Evolutionary conservation across 768 basidiomycete genomes (phyloP).

Genomic region (Lactarius pseudohatsudake): DNA sequence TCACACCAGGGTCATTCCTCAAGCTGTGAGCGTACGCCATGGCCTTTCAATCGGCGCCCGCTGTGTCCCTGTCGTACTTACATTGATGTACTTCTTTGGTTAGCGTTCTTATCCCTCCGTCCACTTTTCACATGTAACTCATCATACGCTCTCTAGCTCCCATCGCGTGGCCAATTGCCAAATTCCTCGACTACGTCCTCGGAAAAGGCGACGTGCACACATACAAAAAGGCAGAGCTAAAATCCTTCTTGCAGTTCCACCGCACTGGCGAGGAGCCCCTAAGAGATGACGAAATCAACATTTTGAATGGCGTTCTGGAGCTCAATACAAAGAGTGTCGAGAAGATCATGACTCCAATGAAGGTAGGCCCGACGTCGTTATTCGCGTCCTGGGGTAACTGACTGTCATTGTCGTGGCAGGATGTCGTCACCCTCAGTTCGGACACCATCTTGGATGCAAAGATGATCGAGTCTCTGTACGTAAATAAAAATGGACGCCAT

Average conservation of each 20-base stretch:
- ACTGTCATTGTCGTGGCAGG: conserved; percentile 42
- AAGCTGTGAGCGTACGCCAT: conserved; percentile 73
- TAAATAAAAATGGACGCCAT: not conserved
- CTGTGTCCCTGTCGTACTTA: conserved; percentile 51
- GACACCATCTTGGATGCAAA: conserved; percentile 79
- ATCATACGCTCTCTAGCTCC: conserved; percentile 39
- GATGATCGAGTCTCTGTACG: conserved; percentile 75
- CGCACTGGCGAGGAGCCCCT: conserved; percentile 74
- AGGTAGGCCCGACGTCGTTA: conserved; percentile 33
- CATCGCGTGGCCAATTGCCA: conserved; percentile 59
- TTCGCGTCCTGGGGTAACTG: no score
- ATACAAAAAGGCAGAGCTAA: conserved; percentile 72
- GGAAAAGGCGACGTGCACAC: conserved; percentile 71
- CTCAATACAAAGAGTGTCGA: conserved; percentile 68
- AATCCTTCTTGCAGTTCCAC: conserved; percentile 73
- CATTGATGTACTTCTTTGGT: conserved; percentile 52
- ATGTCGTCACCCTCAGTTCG: conserved; percentile 75
- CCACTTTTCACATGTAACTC: not conserved
- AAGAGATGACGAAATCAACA: conserved; percentile 78
- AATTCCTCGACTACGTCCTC: conserved; percentile 76
- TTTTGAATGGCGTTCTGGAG: conserved; percentile 77
- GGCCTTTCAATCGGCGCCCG: conserved; percentile 56
- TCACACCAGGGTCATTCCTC: conserved; percentile 56
- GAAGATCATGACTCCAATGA: conserved; percentile 57
- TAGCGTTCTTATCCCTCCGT: conserved; percentile 23